Percentiles rank a stretch among this genome's conserved stretches.
phyloP scores from a whole-genome alignment of 2,329 filamentous ascomycete genomes.

The Fusarium ambrosium region DNA sequence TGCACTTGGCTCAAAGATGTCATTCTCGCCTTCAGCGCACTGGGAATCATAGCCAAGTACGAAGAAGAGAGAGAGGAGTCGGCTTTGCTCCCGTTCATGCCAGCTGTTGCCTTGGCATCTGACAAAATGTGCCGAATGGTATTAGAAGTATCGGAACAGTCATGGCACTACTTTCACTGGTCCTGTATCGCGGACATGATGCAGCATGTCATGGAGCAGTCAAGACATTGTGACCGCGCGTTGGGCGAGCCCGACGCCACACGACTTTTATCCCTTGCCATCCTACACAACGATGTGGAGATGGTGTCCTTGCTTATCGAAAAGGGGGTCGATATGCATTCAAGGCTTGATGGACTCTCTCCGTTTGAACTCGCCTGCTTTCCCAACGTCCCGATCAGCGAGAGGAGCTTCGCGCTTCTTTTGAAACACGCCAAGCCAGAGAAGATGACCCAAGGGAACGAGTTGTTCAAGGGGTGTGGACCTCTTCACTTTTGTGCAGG shows the following conservation, averaged over 20 bases:
- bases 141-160: not conserved
- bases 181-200: not conserved
- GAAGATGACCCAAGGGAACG: not conserved
- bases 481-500: not conserved
- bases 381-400: not conserved
- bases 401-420: not conserved
- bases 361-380: conserved; percentile 12
- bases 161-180: fast-evolving
- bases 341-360: not conserved
- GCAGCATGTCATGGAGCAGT: not conserved
- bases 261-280: not conserved
- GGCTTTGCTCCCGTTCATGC: not conserved
- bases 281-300: not conserved
- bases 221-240: not conserved
- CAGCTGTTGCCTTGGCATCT: not conserved
- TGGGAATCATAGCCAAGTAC: not conserved
- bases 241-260: not conserved
- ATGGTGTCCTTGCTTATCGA: not conserved
- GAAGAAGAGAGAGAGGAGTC: not conserved
- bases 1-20: not conserved
- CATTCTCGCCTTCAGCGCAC: not conserved
- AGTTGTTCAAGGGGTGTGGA: not conserved
- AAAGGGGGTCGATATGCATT: not conserved
- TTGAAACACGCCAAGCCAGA: not conserved
- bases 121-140: not conserved